Percentiles rank a stretch among this genome's conserved stretches.
These are phyloP conservation scores for Apostasia shenzhenica DNA, from an alignment of 106 monocot species.

Conservation along the genomic window DNA sequence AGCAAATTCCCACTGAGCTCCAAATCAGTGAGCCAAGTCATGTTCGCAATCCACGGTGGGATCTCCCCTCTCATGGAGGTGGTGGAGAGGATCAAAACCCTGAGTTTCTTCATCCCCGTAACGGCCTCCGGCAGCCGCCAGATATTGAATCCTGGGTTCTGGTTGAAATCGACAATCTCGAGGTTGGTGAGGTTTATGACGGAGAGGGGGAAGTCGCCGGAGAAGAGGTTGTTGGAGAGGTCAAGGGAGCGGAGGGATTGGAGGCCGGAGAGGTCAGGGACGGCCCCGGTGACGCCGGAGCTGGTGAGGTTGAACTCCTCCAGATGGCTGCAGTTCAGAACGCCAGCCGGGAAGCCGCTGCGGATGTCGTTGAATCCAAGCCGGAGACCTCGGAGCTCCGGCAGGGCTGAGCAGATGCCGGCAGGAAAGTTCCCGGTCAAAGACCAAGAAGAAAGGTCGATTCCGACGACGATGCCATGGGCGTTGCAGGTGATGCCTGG, in stretches of 20 bases:
- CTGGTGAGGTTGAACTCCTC: constrained; percentile 63
- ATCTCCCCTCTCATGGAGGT: constrained; percentile 60
- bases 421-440: constrained; percentile 55
- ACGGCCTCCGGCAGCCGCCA: constrained; percentile 67
- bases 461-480: constrained; percentile 19
- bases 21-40: constrained; percentile 83
- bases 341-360: constrained; percentile 41
- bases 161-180: constrained; percentile 65
- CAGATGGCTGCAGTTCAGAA: constrained; percentile 62
- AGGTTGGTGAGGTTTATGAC: constrained; percentile 62
- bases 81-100: constrained; percentile 71
- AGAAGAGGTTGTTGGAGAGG: constrained; percentile 66
- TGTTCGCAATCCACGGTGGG: constrained; percentile 83
- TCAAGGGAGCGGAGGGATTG: constrained; percentile 49
- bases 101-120: constrained; percentile 38
- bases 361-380: constrained; percentile 43
- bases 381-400: constrained; percentile 46
- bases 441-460: constrained; percentile 67
- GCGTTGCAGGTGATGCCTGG: constrained; percentile 49
- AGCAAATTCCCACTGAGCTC: constrained; percentile 73
- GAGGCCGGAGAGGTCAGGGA: constrained; percentile 69
- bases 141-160: constrained; percentile 59
- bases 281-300: constrained; percentile 36
- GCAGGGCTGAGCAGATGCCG: constrained; percentile 51
- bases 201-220: constrained; percentile 66